phyloP scores from a whole-genome alignment of 371 early-diverging fungal genomes.

The Gilbertella persicaria region DNA sequence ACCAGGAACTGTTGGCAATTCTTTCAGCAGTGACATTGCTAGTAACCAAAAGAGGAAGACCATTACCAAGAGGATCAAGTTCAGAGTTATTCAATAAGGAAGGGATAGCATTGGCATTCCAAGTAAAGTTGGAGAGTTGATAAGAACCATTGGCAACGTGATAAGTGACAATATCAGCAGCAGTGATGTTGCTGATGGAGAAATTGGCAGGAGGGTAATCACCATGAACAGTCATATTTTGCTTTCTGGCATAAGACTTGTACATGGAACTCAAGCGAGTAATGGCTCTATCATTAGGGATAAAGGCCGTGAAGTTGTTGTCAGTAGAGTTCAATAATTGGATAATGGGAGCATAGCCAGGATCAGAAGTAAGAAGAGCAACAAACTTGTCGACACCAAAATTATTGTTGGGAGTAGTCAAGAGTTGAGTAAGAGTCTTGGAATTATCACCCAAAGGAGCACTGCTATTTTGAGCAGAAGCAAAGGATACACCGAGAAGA shows the following conservation, averaged over 20 bases:
- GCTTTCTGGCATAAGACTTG: background rate
- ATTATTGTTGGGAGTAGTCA: conserved; percentile 29
- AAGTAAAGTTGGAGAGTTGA: conserved; percentile 16
- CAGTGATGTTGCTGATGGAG: conserved; percentile 17
- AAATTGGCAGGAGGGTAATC: conserved; percentile 22
- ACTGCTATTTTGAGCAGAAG: conserved; percentile 4
- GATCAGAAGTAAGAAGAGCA: conserved; percentile 26
- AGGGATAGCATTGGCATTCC: conserved; percentile 14
- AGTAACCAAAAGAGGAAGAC: conserved; percentile 31
- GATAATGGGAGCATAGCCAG: conserved; percentile 31
- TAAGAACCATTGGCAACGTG: conserved; percentile 32
- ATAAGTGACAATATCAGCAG: conserved; percentile 33
- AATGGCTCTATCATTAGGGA: conserved; percentile 29
- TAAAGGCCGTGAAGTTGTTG: conserved; percentile 33
- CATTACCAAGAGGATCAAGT: conserved; percentile 15
- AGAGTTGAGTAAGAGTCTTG: conserved; percentile 25
- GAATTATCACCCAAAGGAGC: background rate
- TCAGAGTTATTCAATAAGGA: conserved; percentile 32
- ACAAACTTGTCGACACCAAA: conserved; percentile 29
- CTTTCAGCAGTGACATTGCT: conserved; percentile 20
- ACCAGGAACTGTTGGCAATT: conserved; percentile 16
- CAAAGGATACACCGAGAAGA: conserved; percentile 7
- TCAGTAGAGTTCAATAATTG: conserved; percentile 29
- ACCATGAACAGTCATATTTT: background rate
- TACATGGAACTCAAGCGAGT: background rate